These are phyloP conservation scores for Fraxinus velutina DNA, from an alignment of 305 asterid genomes.

Conservation along the genomic window DNA sequence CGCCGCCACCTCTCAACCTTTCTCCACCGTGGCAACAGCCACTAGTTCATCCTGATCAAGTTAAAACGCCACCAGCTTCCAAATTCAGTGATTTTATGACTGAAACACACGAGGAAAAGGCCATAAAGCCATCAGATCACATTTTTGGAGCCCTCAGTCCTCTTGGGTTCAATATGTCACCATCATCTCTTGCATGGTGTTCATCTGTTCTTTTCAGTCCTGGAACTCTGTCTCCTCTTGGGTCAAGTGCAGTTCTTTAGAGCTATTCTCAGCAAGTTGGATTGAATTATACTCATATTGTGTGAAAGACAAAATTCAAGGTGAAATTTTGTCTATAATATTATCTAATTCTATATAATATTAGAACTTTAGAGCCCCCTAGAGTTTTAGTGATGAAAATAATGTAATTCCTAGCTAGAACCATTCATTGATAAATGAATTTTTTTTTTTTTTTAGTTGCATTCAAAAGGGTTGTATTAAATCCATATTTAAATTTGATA, in stretches of 20 bases:
- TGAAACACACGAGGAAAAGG: conserved; percentile 14
- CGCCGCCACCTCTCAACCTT: conserved; percentile 16
- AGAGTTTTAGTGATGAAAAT: neutral
- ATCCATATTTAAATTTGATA: neutral
- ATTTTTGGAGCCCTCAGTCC: conserved; percentile 33
- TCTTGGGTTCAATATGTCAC: conserved; percentile 41
- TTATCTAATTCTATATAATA: neutral
- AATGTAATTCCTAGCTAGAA: neutral
- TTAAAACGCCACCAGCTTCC: neutral
- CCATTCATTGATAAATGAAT: neutral
- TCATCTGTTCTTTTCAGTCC: conserved; percentile 51
- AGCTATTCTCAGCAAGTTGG: neutral
- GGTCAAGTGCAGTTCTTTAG: conserved; percentile 26
- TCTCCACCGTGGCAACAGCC: conserved; percentile 9
- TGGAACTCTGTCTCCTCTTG: conserved; percentile 32
- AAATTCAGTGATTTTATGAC: neutral
- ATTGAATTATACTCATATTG: neutral
- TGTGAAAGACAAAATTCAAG: neutral
- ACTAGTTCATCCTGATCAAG: neutral
- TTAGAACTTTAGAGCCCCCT: neutral
- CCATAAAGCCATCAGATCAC: conserved; percentile 19
- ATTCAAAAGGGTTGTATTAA: neutral
- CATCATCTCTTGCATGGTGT: conserved; percentile 48
- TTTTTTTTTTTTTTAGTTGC: neutral
- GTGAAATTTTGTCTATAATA: neutral